Evolutionary conservation across 495 filamentous ascomycete species (phyloP).

Genomic region (Usnea hakonensis): DNA sequence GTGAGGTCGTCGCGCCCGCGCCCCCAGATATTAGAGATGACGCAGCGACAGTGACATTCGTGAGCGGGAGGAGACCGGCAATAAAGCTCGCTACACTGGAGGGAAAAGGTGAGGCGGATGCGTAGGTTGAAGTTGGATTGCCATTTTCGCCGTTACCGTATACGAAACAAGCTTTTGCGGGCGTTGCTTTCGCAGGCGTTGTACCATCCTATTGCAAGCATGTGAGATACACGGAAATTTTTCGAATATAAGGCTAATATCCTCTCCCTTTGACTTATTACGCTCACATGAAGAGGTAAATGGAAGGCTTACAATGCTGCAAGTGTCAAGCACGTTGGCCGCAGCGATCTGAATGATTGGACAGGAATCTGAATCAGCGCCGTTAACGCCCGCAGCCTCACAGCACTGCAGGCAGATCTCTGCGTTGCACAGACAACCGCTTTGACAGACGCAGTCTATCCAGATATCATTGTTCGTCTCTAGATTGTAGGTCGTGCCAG

Average conservation of each 20-base stretch:
- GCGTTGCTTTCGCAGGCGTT: not conserved
- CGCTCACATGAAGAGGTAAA: not conserved
- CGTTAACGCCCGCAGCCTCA: not conserved
- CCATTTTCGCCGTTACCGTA: conserved; percentile 6
- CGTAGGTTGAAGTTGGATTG: conserved; percentile 8
- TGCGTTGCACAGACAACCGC: conserved; percentile 8
- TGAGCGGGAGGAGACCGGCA: conserved; percentile 4
- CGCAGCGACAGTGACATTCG: conserved; percentile 1
- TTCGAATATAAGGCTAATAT: not conserved
- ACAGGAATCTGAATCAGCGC: not conserved
- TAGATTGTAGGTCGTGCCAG: too few species aligned
- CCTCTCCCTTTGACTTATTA: not conserved
- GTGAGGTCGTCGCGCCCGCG: not conserved
- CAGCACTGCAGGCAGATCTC: conserved; percentile 11
- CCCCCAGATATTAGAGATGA: conserved; percentile 2
- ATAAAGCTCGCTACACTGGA: conserved; percentile 6
- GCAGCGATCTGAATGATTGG: not conserved
- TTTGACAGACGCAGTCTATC: conserved; percentile 5
- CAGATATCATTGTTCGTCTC: not conserved
- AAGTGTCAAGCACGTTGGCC: not conserved
- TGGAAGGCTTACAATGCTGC: not conserved
- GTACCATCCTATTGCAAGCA: not conserved
- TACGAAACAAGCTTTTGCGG: conserved; percentile 6
- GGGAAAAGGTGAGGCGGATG: conserved; percentile 1
- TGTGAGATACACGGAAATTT: not conserved